Percentiles rank a stretch among this genome's conserved stretches.
Conservation (phyloP, 2,329 filamentous ascomycete genomes). For the Beauveria rudraprayagi region DNA sequence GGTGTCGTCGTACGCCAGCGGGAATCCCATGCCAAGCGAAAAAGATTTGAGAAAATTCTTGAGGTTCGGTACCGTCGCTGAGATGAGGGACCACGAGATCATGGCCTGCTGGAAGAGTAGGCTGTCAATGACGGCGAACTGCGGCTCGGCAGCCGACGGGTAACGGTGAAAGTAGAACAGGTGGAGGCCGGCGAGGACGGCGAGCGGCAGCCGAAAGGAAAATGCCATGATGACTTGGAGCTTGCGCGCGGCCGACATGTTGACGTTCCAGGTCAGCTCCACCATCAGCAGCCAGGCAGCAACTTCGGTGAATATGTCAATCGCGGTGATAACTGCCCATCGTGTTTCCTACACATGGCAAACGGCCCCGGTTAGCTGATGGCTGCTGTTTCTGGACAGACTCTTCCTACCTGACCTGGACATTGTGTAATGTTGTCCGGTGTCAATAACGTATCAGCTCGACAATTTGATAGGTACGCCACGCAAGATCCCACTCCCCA, state of each 20-base stretch:
- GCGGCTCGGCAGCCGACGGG: conserved; percentile 10
- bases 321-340: conserved; percentile 13
- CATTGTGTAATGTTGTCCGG: conserved; percentile 1
- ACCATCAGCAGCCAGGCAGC: conserved; percentile 14
- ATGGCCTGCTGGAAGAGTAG: conserved; percentile 16
- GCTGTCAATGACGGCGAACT: conserved; percentile 13
- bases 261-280: conserved; percentile 13
- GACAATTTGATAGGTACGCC: conserved; percentile 5
- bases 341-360: conserved; percentile 1
- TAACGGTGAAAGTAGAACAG: conserved; percentile 12
- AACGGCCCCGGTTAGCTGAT: background rate
- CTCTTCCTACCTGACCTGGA: conserved; percentile 9
- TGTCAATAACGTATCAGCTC: background rate
- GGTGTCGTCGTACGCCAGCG: conserved; percentile 10
- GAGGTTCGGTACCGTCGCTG: conserved; percentile 18
- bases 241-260: conserved; percentile 15
- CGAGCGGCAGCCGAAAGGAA: conserved; percentile 16
- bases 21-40: conserved; percentile 12
- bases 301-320: conserved; percentile 16
- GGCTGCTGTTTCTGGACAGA: no score
- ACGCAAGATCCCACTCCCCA: conserved; percentile 13
- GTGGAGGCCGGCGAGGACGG: conserved; percentile 12
- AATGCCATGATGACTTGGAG: conserved; percentile 16
- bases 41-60: conserved; percentile 18
- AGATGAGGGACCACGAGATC: conserved; percentile 16